Evolutionary conservation across 768 basidiomycete species (phyloP), one percentile per base, ranked within the genome.

Genomic region (Scleroderma citrinum): DNA sequence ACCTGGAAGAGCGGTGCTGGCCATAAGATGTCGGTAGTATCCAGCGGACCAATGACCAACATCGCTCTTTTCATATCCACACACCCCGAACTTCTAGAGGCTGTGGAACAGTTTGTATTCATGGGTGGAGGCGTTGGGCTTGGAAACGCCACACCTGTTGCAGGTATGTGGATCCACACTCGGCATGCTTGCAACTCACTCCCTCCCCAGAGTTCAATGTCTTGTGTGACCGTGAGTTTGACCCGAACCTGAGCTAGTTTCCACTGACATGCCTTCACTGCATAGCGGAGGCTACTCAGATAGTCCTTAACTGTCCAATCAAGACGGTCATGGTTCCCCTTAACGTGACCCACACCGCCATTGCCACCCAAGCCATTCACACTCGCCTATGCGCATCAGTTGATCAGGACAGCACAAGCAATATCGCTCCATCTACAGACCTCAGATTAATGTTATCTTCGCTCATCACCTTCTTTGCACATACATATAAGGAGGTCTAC

Each of bases 41-140:
- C 90, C 1, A 82, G 77, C 3, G 92, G 92, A 0, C 87, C 92
- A 1, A 81, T 90, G 81, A 93, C 92, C 17, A 95, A 93, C 54
- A 74, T 87, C 31, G 84, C 82, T 0, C 65, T 85, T 6, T 85
- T 89, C 56, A 70, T 83, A 16, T 70, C 71, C 49, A 76, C 75
- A 2, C 78, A 81, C 69, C 78, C 81, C 0, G 72, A 79, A 24
- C 66, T 83, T 3, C 53, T 78, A 17, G 69, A 69, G 3, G 75
- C 68, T 11, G 64, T 82, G 6, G 72, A 74, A 36, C 68, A 76
- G 46, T 69, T 81, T 37, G 75, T 80, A 13, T 75, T 91, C 59
- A 94, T 95, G 92, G 92, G 92, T 11, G 92, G 92, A n/a, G 90
- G 82, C 2, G 82, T 90, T 24, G 91, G 91, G 8, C 60, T 88